Conservation (phyloP, 202 grass and related monocot genomes). For the Zizania palustris region DNA sequence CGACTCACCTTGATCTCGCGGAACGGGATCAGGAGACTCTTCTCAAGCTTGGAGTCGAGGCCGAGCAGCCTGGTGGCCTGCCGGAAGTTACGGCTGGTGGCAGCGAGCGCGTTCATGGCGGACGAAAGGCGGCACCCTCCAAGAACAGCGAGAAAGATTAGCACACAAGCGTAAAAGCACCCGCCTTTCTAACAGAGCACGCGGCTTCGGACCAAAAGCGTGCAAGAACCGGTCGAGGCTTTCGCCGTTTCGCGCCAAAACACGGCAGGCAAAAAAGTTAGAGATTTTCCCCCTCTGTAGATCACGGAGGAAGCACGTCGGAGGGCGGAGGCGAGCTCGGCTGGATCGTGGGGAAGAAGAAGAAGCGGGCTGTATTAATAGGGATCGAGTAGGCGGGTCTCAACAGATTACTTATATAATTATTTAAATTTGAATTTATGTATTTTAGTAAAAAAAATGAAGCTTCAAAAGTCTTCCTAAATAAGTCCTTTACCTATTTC, state of each 20-base stretch:
- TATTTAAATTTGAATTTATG: no score
- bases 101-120: slow-evolving; percentile 96
- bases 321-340: not conserved
- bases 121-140: not conserved
- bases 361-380: slow-evolving; percentile 44
- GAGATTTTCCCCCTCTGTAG: slow-evolving; percentile 9
- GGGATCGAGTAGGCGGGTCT: no score
- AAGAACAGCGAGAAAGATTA: slow-evolving; percentile 29
- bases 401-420: no score
- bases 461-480: no score
- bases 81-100: slow-evolving; percentile 92
- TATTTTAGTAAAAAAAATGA: no score
- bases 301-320: slow-evolving; percentile 29
- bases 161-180: slow-evolving; percentile 6
- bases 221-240: slow-evolving; percentile 15
- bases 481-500: no score
- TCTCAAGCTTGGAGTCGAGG: slow-evolving; percentile 97
- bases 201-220: not conserved
- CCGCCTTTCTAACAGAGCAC: slow-evolving; percentile 27
- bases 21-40: slow-evolving; percentile 92
- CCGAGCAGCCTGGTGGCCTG: slow-evolving; percentile 71
- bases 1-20: slow-evolving; percentile 83
- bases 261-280: slow-evolving; percentile 25
- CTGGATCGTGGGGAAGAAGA: slow-evolving; percentile 1
- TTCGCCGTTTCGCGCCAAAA: slow-evolving; percentile 33